phyloP scores from a whole-genome alignment of 2,329 filamentous ascomycete species.

The Dactylonectria estremocensis region DNA sequence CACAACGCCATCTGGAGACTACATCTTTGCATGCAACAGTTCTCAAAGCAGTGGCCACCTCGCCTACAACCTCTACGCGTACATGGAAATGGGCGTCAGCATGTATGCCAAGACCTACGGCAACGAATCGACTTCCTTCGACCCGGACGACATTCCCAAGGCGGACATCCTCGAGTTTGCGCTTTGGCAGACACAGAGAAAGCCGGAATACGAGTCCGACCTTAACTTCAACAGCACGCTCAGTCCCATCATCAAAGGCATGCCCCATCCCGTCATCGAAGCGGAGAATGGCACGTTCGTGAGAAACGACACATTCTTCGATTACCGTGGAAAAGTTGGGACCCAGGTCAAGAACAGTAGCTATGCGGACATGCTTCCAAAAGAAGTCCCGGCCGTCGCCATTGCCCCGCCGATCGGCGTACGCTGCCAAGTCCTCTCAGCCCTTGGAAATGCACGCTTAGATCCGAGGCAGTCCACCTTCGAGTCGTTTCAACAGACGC shows the following conservation, averaged over 20 bases:
- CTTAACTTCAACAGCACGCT: neutral
- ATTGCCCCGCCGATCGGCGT: neutral
- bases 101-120: neutral
- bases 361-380: neutral
- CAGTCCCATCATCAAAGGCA: neutral
- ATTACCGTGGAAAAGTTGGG: neutral
- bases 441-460: neutral
- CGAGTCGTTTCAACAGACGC: conserved; percentile 4
- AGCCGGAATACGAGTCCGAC: neutral
- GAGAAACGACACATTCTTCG: neutral
- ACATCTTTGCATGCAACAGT: neutral
- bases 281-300: neutral
- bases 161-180: neutral
- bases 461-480: conserved; percentile 20
- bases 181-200: neutral
- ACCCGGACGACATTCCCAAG: neutral
- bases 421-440: neutral
- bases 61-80: neutral
- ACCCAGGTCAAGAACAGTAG: neutral
- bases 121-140: neutral
- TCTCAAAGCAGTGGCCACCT: neutral
- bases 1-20: neutral
- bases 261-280: neutral
- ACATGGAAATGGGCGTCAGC: conserved; percentile 10
- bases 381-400: neutral